Conservation (phyloP, 352 stramenopile species). For the Pythium dissimile region DNA sequence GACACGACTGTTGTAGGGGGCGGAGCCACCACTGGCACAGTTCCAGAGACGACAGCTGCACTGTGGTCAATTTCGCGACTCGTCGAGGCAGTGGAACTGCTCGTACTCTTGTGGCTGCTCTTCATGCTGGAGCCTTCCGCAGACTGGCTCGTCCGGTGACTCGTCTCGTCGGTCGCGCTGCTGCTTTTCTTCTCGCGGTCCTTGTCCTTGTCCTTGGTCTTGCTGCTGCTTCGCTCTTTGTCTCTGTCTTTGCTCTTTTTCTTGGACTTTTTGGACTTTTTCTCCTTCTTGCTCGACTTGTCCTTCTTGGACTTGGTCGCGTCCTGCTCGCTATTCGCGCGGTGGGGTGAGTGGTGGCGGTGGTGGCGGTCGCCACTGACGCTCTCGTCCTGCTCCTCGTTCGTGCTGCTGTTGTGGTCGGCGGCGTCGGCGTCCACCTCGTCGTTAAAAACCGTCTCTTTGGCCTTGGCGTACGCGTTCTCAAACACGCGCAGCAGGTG, state of each 20-base stretch:
- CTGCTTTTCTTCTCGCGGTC: conserved; percentile 22
- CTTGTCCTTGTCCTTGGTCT: conserved; percentile 20
- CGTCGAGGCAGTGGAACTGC: neutral
- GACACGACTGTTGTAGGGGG: neutral
- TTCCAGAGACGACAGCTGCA: no score
- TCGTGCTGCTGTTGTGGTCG: conserved; percentile 20
- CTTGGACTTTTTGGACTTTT: conserved; percentile 68
- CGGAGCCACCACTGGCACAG: no score
- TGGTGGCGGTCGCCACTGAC: neutral
- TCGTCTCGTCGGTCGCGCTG: neutral
- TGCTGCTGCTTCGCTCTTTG: conserved; percentile 25
- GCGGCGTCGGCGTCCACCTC: conserved; percentile 26
- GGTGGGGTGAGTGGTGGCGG: conserved; percentile 1
- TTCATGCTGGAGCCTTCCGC: no score
- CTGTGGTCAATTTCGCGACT: no score
- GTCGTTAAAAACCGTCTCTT: conserved; percentile 51
- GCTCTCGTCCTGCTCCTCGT: conserved; percentile 29
- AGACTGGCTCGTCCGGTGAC: no score
- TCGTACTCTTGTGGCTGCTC: neutral
- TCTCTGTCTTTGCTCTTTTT: conserved; percentile 71
- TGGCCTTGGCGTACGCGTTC: conserved; percentile 71
- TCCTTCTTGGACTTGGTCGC: conserved; percentile 33
- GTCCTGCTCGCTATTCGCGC: conserved; percentile 6
- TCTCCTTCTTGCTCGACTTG: conserved; percentile 52
- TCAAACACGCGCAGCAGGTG: conserved; percentile 81